These are phyloP conservation scores for Umbelopsis isabellina DNA, from an alignment of 192 early-diverging fungal genomes.

Conservation along the genomic window DNA sequence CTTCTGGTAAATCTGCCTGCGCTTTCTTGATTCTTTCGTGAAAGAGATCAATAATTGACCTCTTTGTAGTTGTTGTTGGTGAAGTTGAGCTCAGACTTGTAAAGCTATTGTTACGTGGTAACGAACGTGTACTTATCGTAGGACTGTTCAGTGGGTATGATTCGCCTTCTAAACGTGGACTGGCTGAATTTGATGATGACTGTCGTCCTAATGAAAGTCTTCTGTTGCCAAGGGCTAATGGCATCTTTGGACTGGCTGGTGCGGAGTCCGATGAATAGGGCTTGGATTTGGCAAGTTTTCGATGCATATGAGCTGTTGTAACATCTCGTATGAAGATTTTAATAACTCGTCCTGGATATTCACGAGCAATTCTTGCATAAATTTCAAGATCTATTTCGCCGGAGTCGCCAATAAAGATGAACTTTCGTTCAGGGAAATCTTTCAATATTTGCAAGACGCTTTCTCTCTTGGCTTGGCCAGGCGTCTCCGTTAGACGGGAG, in stretches of 20 bases:
- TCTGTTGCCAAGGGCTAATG: background rate
- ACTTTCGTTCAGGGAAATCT: constrained; percentile 75
- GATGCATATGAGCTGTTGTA: constrained; percentile 33
- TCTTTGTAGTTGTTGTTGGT: background rate
- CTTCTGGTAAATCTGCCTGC: constrained; percentile 1
- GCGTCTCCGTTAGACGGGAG: constrained; percentile 58
- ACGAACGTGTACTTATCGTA: background rate
- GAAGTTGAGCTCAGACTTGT: background rate
- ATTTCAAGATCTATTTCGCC: constrained; percentile 87
- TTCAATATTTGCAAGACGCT: constrained; percentile 52
- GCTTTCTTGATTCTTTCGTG: constrained; percentile 6
- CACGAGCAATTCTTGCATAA: constrained; percentile 64
- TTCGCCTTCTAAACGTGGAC: constrained; percentile 1
- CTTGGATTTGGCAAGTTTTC: background rate
- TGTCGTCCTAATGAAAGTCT: constrained; percentile 14
- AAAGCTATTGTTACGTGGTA: constrained; percentile 15
- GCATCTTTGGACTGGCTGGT: background rate
- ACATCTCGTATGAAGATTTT: constrained; percentile 87
- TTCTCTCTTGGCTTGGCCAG: constrained; percentile 53
- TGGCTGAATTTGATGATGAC: constrained; percentile 13
- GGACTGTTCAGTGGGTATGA: constrained; percentile 11
- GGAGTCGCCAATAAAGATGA: constrained; percentile 84
- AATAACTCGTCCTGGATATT: constrained; percentile 70
- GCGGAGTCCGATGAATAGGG: background rate
- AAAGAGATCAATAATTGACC: constrained; percentile 5